Conservation (phyloP, 768 basidiomycete genomes). For the Daedaleopsis sinensis region DNA sequence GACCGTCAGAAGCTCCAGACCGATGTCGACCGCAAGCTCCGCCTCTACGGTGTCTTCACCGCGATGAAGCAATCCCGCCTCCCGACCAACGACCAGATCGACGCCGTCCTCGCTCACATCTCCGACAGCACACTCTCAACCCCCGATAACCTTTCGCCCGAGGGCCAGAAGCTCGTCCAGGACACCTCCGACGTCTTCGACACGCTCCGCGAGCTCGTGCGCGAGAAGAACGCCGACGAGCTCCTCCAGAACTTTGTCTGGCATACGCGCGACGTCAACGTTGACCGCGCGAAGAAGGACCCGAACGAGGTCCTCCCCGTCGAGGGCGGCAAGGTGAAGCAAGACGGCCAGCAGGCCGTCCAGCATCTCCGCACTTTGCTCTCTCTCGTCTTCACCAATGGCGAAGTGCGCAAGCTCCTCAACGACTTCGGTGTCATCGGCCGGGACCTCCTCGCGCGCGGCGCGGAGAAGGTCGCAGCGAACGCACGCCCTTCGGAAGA, state of each 20-base stretch:
- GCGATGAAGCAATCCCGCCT: slow-evolving; percentile 82
- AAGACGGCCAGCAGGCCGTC: slow-evolving; percentile 53
- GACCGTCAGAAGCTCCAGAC: slow-evolving; percentile 61
- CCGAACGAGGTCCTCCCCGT: slow-evolving; percentile 46
- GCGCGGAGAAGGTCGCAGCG: slow-evolving; percentile 70
- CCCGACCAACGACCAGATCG: slow-evolving; percentile 82
- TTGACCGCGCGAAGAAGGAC: slow-evolving; percentile 46
- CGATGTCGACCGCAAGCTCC: slow-evolving; percentile 84
- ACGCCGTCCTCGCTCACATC: slow-evolving; percentile 67
- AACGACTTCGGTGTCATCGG: slow-evolving; percentile 78
- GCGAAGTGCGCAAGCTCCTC: slow-evolving; percentile 87
- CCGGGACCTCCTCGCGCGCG: slow-evolving; percentile 76
- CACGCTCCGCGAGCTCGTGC: slow-evolving; percentile 68
- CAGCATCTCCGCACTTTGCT: slow-evolving; percentile 90
- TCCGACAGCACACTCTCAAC: slow-evolving; percentile 55
- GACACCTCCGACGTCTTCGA: slow-evolving; percentile 79
- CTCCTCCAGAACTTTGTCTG: slow-evolving; percentile 90
- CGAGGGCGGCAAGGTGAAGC: slow-evolving; percentile 43
- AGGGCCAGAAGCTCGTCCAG: slow-evolving; percentile 74
- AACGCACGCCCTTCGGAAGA: slow-evolving; percentile 67
- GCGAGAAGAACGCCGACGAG: slow-evolving; percentile 90
- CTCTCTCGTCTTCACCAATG: slow-evolving; percentile 88
- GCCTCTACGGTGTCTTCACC: slow-evolving; percentile 77
- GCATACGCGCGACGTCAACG: slow-evolving; percentile 64
- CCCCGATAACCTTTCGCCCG: slow-evolving; percentile 65